A percentile compares a stretch with the other conserved stretches of the same genome.
Evolutionary conservation across 257 asterid species (phyloP).

Genomic region (Mitragyna speciosa): DNA sequence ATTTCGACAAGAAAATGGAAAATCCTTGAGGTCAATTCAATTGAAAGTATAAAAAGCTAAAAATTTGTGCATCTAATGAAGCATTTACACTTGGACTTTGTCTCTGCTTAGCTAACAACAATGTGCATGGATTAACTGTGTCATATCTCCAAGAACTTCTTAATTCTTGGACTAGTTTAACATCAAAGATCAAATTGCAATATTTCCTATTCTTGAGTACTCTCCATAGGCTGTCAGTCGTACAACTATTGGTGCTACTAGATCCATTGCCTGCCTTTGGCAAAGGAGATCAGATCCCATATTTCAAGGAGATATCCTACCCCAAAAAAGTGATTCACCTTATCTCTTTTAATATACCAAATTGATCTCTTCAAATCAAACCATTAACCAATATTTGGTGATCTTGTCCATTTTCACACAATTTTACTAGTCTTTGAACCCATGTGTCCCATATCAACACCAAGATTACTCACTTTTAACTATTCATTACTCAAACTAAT

Average conservation of each 20-base stretch:
- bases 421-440: constrained; percentile 18
- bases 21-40: no score
- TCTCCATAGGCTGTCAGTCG: neutral
- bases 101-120: neutral
- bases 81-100: no score
- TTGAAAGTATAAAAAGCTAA: no score
- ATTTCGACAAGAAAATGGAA: no score
- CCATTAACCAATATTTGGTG: constrained; percentile 4
- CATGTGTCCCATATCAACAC: constrained; percentile 17
- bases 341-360: constrained; percentile 36
- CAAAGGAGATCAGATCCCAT: constrained; percentile 16
- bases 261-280: constrained; percentile 21
- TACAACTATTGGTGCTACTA: neutral
- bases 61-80: no score
- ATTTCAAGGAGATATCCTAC: constrained; percentile 33
- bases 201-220: neutral
- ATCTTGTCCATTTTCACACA: constrained; percentile 12
- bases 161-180: neutral
- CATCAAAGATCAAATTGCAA: neutral
- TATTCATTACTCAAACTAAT: neutral
- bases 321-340: constrained; percentile 29
- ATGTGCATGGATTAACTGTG: neutral
- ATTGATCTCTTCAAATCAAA: constrained; percentile 9
- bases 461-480: constrained; percentile 4
- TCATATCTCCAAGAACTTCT: neutral